Evolutionary conservation across 2,329 filamentous ascomycete species (phyloP).

Genomic region (Trichoderma hamatum): DNA sequence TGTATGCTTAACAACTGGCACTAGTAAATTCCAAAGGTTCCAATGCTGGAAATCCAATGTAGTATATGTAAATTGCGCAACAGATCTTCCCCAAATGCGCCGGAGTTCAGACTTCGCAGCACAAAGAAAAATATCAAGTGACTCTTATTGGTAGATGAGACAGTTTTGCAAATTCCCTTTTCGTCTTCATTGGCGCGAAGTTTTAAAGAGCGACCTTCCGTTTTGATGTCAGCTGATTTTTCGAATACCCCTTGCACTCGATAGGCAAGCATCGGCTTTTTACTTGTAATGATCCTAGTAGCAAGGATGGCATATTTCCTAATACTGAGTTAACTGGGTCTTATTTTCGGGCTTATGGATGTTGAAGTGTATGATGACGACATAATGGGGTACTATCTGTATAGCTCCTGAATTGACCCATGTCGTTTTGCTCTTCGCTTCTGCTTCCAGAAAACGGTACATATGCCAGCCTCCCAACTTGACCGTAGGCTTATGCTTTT

Average conservation of each 20-base stretch:
- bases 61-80: too few relatives aligned
- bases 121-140: background rate
- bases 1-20: too few relatives aligned
- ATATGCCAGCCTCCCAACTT: background rate
- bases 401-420: background rate
- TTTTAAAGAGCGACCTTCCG: background rate
- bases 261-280: background rate
- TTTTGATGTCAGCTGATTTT: background rate
- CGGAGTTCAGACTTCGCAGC: background rate
- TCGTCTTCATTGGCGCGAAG: background rate
- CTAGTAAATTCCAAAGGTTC: too few relatives aligned
- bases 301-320: background rate
- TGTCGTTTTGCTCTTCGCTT: background rate
- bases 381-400: background rate
- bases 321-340: background rate
- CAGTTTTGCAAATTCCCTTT: background rate
- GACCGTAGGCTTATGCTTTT: background rate
- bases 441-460: background rate
- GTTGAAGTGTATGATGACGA: background rate
- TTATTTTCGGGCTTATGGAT: background rate
- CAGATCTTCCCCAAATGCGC: background rate
- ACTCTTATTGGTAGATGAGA: background rate
- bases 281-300: background rate
- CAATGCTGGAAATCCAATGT: too few relatives aligned
- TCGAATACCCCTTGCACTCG: background rate